These are phyloP conservation scores for Myriosclerotinia scirpicola DNA, from an alignment of 2,329 filamentous ascomycete genomes.

Conservation along the genomic window DNA sequence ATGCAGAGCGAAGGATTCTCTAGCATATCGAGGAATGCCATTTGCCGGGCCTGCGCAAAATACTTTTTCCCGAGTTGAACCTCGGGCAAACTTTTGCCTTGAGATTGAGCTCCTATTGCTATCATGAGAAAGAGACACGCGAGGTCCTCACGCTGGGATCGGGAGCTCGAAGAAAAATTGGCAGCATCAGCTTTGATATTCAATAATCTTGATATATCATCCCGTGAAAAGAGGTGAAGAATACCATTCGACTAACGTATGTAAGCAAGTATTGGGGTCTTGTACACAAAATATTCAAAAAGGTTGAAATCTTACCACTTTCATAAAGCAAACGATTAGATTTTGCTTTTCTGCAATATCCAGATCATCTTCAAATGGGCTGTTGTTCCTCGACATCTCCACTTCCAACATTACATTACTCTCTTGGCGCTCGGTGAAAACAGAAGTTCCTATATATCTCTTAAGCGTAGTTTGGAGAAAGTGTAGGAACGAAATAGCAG, in stretches of 20 bases:
- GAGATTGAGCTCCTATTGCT: slow-evolving; percentile 20
- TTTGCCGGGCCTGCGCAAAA: slow-evolving; percentile 15
- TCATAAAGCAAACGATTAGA: slow-evolving; percentile 9
- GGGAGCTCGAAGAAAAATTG: neutral
- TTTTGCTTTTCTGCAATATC: slow-evolving; percentile 6
- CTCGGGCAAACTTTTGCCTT: neutral
- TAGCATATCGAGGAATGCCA: slow-evolving; percentile 13
- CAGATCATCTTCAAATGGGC: slow-evolving; percentile 13
- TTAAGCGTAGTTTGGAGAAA: slow-evolving; percentile 25
- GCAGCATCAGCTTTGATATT: slow-evolving; percentile 5
- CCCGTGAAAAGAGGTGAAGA: slow-evolving; percentile 7
- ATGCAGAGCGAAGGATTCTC: slow-evolving; percentile 12
- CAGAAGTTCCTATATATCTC: slow-evolving; percentile 26
- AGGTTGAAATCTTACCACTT: neutral
- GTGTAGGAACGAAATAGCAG: slow-evolving; percentile 27
- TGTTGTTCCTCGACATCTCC: slow-evolving; percentile 15
- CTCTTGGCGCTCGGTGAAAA: slow-evolving; percentile 23
- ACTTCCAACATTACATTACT: slow-evolving; percentile 15
- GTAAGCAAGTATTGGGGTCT: neutral
- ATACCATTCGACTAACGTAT: slow-evolving; percentile 12
- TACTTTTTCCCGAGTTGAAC: slow-evolving; percentile 13
- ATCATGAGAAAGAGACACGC: slow-evolving; percentile 15
- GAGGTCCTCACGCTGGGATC: slow-evolving; percentile 8
- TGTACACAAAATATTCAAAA: neutral
- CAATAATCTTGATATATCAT: slow-evolving; percentile 14